Percentiles rank a stretch among this genome's conserved stretches.
Evolutionary conservation across 208 protist genomes (phyloP).

Genomic region (Vickermania spadyakhi): DNA sequence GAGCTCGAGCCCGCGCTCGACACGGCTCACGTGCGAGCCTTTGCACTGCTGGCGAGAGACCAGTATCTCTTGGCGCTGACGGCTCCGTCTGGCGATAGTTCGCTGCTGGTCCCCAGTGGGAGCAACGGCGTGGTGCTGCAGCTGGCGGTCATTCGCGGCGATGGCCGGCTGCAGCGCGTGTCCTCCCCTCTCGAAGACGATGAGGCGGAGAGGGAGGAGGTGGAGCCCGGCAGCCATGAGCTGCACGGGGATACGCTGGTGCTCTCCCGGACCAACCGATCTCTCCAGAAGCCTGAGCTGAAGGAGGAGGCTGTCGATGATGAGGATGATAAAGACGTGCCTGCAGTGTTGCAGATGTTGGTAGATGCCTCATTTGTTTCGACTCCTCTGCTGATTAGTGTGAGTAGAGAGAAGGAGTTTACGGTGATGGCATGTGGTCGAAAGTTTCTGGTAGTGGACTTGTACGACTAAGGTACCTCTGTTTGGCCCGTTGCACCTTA

Average conservation of each 20-base stretch:
- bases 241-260: too few relatives aligned
- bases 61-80: neutral
- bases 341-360: neutral
- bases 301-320: neutral
- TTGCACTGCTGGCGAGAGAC: neutral
- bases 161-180: slow-evolving; percentile 14
- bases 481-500: too few relatives aligned
- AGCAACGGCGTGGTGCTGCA: neutral
- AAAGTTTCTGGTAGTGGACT: slow-evolving; percentile 60
- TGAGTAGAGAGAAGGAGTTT: slow-evolving; percentile 57
- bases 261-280: too few relatives aligned
- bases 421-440: slow-evolving; percentile 42
- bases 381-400: slow-evolving; percentile 29
- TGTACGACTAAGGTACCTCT: slow-evolving; percentile 42
- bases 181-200: slow-evolving; percentile 21
- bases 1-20: neutral
- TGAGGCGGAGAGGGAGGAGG: slow-evolving; percentile 7
- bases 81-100: neutral
- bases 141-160: slow-evolving; percentile 29
- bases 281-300: too few relatives aligned
- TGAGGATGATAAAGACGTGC: neutral
- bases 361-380: neutral
- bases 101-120: neutral
- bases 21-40: neutral
- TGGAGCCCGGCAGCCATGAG: too few relatives aligned